Evolutionary conservation across 257 asterid species (phyloP), one percentile per base, ranked within the genome.

Genomic region (Osmanthus fragrans): DNA sequence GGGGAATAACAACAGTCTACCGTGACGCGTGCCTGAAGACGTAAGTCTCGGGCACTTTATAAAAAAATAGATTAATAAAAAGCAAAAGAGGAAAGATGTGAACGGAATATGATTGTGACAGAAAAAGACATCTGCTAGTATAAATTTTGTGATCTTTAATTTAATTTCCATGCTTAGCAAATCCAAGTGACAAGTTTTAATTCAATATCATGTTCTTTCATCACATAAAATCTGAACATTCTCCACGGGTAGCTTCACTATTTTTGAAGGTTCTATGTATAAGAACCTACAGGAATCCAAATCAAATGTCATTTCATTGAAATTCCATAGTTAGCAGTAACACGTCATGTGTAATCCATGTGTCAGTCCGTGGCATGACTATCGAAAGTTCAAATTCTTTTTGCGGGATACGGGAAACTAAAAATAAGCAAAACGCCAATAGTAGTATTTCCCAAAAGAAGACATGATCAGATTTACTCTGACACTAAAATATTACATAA

Each of bases 391-490:
- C 27, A 30, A 32, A 13, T 33, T 25, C 42, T 12, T 18, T 15
- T 33, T 4, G 11, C 27, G 6, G 23, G n/a, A 40, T 16, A 40
- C 2, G 49, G 16, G 16, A 40, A 40, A 10, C 16, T 11, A 10
- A 40, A 40, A 40, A 40, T 40, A 40, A 40, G 49, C 49, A 40
- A 40, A 40, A 68, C 12, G 45, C 21, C 72, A 3, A 42, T 33
- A 66, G 32, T 11, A 60, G 70, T 29, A 73, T 36, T 27, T 4
- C 51, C 73, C 63, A 66, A 74, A 66, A 21, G 76, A 68, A 60
- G 68, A 11, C 16, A 40, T 40, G 16, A 40, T 40, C 15, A 40
- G 49, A 11, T 40, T 40, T 40, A 40, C 49, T 10, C 49, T 2
- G 16, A 40, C 16, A 4, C 16, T 11, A 40, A 23, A 49, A 23